A percentile compares a stretch with the other conserved stretches of the same genome.
Evolutionary conservation across 2,329 filamentous ascomycete species (phyloP).

Genomic region (Aspergillus caelatus): DNA sequence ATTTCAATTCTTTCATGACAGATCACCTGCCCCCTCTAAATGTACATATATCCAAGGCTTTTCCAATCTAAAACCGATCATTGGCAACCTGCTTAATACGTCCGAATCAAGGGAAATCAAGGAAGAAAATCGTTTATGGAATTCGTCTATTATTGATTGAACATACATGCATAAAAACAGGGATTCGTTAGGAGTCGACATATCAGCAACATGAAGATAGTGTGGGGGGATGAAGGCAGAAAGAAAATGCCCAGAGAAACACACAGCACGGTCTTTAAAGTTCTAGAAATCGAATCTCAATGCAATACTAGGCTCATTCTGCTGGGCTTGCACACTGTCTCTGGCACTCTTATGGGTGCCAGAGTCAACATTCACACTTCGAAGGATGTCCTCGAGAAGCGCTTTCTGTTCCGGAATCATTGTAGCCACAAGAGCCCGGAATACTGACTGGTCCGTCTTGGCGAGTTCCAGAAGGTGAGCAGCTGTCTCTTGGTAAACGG

Average conservation of each 20-base stretch:
- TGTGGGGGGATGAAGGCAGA: background rate
- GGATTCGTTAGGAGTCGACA: background rate
- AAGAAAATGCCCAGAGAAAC: background rate
- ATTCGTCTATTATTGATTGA: background rate
- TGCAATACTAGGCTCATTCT: slow-evolving; percentile 75
- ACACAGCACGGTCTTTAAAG: background rate
- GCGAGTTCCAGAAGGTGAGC: slow-evolving; percentile 78
- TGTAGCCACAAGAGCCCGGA: slow-evolving; percentile 71
- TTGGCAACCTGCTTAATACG: background rate
- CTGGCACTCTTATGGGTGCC: slow-evolving; percentile 39
- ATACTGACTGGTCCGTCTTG: slow-evolving; percentile 70
- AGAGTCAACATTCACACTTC: slow-evolving; percentile 58
- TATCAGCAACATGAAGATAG: background rate
- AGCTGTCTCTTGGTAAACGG: slow-evolving; percentile 72
- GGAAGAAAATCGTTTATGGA: background rate
- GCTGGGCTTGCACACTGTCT: slow-evolving; percentile 49
- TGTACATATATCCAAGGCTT: slow-evolving; percentile 10
- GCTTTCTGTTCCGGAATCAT: slow-evolving; percentile 71
- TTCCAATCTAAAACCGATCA: background rate
- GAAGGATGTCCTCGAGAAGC: slow-evolving; percentile 79
- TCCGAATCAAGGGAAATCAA: background rate
- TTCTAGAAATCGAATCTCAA: slow-evolving; percentile 87
- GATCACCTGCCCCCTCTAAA: background rate
- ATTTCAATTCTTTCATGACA: background rate
- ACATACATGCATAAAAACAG: background rate